Conservation (phyloP, 208 protist genomes). For the Crithidia thermophila region DNA sequence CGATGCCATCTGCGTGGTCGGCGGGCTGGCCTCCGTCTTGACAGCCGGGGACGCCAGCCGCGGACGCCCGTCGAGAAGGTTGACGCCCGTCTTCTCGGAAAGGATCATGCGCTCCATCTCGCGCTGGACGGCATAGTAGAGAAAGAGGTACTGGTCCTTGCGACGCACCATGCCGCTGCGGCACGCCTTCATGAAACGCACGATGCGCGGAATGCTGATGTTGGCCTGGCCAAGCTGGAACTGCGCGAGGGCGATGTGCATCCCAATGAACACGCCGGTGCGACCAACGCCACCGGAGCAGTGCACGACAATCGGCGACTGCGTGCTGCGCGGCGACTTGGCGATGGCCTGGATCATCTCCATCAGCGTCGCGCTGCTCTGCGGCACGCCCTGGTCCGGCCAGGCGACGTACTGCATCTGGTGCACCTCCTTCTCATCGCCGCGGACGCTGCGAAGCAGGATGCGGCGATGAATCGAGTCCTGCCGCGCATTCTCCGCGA, state of each 20-base stretch:
- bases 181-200: slow-evolving; percentile 70
- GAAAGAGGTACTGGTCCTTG: slow-evolving; percentile 86
- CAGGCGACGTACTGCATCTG: slow-evolving; percentile 87
- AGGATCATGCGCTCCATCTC: slow-evolving; percentile 86
- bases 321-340: slow-evolving; percentile 45
- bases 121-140: slow-evolving; percentile 70
- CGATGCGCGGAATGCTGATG: slow-evolving; percentile 64
- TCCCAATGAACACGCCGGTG: slow-evolving; percentile 84
- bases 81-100: slow-evolving; percentile 57
- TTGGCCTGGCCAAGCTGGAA: slow-evolving; percentile 65
- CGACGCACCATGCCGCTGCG: slow-evolving; percentile 84
- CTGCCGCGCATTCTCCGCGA: slow-evolving; percentile 43
- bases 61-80: slow-evolving; percentile 47
- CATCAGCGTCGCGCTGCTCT: slow-evolving; percentile 67
- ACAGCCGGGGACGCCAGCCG: not conserved
- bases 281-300: slow-evolving; percentile 89
- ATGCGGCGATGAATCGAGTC: slow-evolving; percentile 64
- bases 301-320: slow-evolving; percentile 78
- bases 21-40: slow-evolving; percentile 10
- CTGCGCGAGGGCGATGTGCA: slow-evolving; percentile 76
- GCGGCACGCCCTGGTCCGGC: slow-evolving; percentile 90
- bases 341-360: slow-evolving; percentile 78
- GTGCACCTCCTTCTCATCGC: slow-evolving; percentile 60
- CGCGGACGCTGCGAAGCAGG: slow-evolving; percentile 42
- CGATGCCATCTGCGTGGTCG: slow-evolving; percentile 14